Conservation (phyloP, 306 rosid genomes). For the cucumber (Cucumis sativus) region DNA sequence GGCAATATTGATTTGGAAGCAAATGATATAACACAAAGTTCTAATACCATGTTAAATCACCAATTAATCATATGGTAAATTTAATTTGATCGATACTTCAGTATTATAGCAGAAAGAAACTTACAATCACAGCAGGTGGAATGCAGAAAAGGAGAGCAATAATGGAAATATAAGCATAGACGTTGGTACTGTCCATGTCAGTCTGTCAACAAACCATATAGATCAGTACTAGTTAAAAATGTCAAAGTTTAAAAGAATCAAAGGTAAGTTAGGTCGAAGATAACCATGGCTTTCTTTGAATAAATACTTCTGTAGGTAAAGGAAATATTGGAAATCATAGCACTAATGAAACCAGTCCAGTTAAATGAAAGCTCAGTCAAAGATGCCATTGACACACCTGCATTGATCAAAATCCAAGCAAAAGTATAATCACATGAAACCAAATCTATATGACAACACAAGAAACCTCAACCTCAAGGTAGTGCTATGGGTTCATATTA, state of each 20-base stretch:
- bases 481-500: neutral
- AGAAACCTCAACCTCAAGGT: neutral
- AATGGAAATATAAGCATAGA: constrained; percentile 89
- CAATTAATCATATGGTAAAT: no score
- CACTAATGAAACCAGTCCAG: constrained; percentile 48
- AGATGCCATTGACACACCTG: constrained; percentile 52
- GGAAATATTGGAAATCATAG: constrained; percentile 50
- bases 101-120: constrained; percentile 15
- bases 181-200: constrained; percentile 86
- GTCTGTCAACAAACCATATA: constrained; percentile 49
- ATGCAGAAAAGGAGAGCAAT: constrained; percentile 80
- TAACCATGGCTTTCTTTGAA: constrained; percentile 97
- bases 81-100: no score
- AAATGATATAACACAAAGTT: no score
- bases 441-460: neutral
- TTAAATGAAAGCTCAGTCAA: constrained; percentile 49
- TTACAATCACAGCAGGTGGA: constrained; percentile 84
- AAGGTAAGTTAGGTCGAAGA: constrained; percentile 5
- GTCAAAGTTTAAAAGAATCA: neutral
- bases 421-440: neutral
- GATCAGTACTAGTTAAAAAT: neutral
- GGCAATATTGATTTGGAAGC: no score
- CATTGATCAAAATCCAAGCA: constrained; percentile 1
- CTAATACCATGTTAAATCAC: no score
- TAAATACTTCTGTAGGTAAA: constrained; percentile 50